Evolutionary conservation across 176 grass and related monocot genomes (phyloP).

Genomic region (Saccharum spontaneum): DNA sequence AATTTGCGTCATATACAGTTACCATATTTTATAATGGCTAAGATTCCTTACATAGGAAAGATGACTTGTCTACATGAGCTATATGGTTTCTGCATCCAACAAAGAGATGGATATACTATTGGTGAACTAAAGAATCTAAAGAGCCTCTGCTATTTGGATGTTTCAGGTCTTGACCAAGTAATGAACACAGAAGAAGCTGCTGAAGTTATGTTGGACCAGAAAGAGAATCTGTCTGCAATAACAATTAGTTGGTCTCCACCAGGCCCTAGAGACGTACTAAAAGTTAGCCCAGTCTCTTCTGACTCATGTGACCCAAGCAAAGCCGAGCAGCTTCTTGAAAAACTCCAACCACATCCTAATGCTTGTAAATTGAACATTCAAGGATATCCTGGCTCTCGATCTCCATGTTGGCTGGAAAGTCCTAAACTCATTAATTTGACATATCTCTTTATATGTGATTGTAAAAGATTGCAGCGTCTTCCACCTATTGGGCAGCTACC

Average conservation of each 20-base stretch:
- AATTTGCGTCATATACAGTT: conserved; percentile 48
- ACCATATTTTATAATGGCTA: not conserved
- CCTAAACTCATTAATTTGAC: conserved; percentile 24
- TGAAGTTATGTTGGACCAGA: conserved; percentile 27
- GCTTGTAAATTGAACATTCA: conserved; percentile 32
- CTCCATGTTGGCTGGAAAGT: conserved; percentile 45
- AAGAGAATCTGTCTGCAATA: conserved; percentile 30
- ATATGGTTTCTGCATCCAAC: conserved; percentile 22
- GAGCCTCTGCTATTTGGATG: not conserved
- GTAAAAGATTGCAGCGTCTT: conserved; percentile 25
- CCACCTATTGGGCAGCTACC: conserved; percentile 46
- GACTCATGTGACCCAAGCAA: not conserved
- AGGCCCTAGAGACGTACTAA: not conserved
- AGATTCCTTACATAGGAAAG: conserved; percentile 35
- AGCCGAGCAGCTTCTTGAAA: conserved; percentile 29
- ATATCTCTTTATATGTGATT: conserved; percentile 33
- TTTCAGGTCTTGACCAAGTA: conserved; percentile 49
- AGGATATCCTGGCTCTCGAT: conserved; percentile 43
- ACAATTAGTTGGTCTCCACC: conserved; percentile 25
- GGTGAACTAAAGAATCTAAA: conserved; percentile 47
- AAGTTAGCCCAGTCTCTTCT: not conserved
- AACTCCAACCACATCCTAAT: conserved; percentile 36
- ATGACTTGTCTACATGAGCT: conserved; percentile 44
- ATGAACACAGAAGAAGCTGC: too few relatives aligned
- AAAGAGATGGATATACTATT: conserved; percentile 34